Conservation (phyloP, 345 rosid genomes). For the Arabidopsis thaliana region DNA sequence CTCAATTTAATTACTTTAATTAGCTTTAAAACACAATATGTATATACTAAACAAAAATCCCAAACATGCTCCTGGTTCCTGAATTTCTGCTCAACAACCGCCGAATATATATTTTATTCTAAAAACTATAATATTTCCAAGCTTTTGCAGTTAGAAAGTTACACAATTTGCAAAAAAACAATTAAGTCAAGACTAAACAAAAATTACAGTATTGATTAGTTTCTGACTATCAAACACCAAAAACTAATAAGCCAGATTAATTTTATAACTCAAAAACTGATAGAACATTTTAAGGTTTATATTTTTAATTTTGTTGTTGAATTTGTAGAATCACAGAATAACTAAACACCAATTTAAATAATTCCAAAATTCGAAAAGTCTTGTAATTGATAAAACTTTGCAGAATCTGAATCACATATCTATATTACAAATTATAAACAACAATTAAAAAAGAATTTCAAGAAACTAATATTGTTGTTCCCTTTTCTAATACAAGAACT, state of each 20-base stretch:
- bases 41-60: not conserved
- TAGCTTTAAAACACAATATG: not conserved
- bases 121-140: constrained; percentile 12
- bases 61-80: constrained; percentile 32
- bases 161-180: not conserved
- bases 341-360: not conserved
- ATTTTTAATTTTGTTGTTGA: not conserved
- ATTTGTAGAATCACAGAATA: not conserved
- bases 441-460: not conserved
- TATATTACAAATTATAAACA: not conserved
- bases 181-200: not conserved
- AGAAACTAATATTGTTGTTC: not conserved
- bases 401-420: not conserved
- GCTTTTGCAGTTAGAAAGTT: constrained; percentile 13
- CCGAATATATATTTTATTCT: constrained; percentile 19
- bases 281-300: not conserved
- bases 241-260: not conserved
- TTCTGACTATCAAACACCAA: not conserved
- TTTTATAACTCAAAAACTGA: not conserved
- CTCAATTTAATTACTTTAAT: not conserved
- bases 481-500: constrained; percentile 15
- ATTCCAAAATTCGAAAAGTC: not conserved
- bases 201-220: not conserved
- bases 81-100: constrained; percentile 36
- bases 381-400: not conserved